A percentile compares a stretch with the other conserved stretches of the same genome.
Conservation (phyloP, 176 grass and related monocot genomes). For the Eragrostis curvula region DNA sequence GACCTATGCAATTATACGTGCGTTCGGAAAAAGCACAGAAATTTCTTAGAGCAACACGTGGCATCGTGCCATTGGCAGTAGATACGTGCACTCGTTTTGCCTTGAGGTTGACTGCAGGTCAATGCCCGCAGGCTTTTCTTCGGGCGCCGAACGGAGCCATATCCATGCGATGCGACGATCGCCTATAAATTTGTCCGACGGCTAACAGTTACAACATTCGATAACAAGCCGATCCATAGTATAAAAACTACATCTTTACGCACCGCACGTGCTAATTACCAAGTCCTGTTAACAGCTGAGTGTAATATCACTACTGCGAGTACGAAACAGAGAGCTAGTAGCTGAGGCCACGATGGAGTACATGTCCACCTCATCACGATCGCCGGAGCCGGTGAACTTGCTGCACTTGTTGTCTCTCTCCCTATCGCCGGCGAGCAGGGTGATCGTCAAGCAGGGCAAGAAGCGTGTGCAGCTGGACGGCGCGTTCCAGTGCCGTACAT, state of each 20-base stretch:
- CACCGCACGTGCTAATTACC: neutral
- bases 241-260: neutral
- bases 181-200: neutral
- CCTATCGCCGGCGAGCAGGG: slow-evolving; percentile 29
- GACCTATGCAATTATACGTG: too few species aligned
- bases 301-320: too few species aligned
- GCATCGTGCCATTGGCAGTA: too few species aligned
- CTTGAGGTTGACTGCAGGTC: neutral
- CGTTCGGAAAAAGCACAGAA: too few species aligned
- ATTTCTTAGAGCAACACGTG: too few species aligned
- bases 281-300: neutral
- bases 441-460: slow-evolving; percentile 26
- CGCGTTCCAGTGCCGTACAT: slow-evolving; percentile 62
- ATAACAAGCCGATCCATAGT: neutral
- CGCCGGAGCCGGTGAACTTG: neutral
- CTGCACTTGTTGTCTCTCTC: slow-evolving; percentile 15
- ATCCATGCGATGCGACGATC: too few species aligned
- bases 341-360: neutral
- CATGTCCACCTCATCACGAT: too few species aligned
- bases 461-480: neutral
- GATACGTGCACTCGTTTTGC: too few species aligned
- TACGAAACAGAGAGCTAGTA: too few species aligned
- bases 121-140: neutral
- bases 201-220: slow-evolving; percentile 7
- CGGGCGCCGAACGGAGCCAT: too few species aligned